Evolutionary conservation across 1,139 yeast genomes (phyloP), one percentile per base, ranked within the genome.

Genomic region (Saccharomyces hybrid): DNA sequence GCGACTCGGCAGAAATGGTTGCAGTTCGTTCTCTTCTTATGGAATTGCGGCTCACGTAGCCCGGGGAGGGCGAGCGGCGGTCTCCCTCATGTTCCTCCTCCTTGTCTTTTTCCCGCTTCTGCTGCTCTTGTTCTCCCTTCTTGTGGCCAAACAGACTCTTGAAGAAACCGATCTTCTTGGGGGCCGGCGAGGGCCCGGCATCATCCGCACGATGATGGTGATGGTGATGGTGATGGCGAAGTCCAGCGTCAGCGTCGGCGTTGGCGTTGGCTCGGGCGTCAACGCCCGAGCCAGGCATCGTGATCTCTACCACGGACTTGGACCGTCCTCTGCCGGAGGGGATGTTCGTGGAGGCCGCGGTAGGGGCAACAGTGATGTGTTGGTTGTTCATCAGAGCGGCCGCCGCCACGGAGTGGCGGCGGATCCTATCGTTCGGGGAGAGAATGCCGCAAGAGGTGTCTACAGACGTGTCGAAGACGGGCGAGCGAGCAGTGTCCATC

Each of bases 101-200:
- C 28, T 5, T 34, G 42, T 34, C 32, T 48, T 16, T 48, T 42
- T 11, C 16, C 23, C 25, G 41, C 14, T 27, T 26, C 5, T 29
- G n/a, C 14, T 19, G 46, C 11, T 29, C 28, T 4, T 29, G 59
- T 26, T 26, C 56, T 11, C 14, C 57, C 31, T 63, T 66, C 55
- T 65, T 70, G 48, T 68, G 66, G 6, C 75, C 72, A 60, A 77
- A 76, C 32, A 76, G 48, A 14, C 69, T 62, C 48, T 62, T 67
- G 56, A 73, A 70, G 56, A 73, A 72, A 0, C 75, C 74, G 25
- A 55, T 51, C 53, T 65, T 69, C 62, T 67, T 70, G 55, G 64
- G 65, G 23, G 25, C 51, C 6, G 50, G 32, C 3, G 23, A 19
- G 4, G 23, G 4, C 3, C 4, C 23, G 1, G 44, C 25, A 9